Percentiles rank a stretch among this genome's conserved stretches.
Conservation (phyloP, 805 yeast species). For the Pachysolen tannophilus region DNA sequence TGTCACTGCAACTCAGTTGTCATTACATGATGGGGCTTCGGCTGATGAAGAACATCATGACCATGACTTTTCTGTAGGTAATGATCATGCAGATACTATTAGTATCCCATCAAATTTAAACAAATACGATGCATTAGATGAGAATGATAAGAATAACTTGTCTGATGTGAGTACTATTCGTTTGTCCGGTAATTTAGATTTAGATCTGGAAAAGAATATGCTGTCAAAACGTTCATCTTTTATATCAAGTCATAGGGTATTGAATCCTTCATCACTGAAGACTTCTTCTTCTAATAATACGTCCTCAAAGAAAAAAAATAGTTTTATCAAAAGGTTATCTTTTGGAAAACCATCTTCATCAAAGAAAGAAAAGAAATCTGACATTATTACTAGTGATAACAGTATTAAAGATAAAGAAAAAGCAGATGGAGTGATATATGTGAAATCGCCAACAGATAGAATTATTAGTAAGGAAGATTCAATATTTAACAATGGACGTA, state of each 20-base stretch:
- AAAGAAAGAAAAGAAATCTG: no score
- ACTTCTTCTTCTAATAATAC: not conserved
- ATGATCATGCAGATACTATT: not conserved
- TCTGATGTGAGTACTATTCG: not conserved
- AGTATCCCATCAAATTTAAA: not conserved
- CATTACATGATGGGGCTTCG: constrained; percentile 6
- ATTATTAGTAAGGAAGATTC: no score
- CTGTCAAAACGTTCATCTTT: not conserved
- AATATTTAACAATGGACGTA: no score
- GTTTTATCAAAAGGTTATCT: constrained; percentile 7
- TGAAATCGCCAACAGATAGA: no score
- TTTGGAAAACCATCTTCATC: constrained; percentile 5
- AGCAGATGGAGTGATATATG: no score
- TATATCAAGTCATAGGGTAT: not conserved
- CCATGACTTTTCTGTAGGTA: no score
- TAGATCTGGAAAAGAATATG: no score
- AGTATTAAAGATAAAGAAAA: no score
- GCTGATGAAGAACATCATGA: not conserved
- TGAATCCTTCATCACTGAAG: not conserved
- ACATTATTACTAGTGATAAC: no score
- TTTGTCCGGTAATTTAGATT: no score
- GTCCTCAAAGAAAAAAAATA: not conserved
- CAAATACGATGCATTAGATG: no score
- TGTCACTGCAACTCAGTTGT: constrained; percentile 31
- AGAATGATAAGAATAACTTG: not conserved